phyloP scores from a whole-genome alignment of 2,329 filamentous ascomycete species.

The Cladosporium sp. region DNA sequence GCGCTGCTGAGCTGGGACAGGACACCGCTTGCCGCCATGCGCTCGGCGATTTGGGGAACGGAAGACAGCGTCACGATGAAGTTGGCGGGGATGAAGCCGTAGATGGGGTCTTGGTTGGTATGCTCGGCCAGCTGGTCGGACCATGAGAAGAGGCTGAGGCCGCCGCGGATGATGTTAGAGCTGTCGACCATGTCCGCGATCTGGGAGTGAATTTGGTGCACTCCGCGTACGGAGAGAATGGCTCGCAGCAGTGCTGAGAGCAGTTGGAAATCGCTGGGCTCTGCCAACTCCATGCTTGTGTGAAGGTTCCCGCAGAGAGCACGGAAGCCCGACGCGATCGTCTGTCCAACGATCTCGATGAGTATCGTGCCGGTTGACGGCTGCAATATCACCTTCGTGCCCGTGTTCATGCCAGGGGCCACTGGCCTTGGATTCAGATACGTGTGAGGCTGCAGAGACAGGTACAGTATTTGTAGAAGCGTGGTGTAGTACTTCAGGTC shows the following conservation, averaged over 20 bases:
- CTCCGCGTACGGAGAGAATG: constrained; percentile 68
- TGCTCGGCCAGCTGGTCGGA: constrained; percentile 74
- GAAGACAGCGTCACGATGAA: constrained; percentile 85
- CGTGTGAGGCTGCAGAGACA: constrained; percentile 63
- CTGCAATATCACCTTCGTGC: constrained; percentile 12
- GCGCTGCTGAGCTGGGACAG: constrained; percentile 73
- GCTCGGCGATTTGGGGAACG: constrained; percentile 74
- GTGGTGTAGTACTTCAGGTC: constrained; percentile 71
- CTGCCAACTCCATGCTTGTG: constrained; percentile 34
- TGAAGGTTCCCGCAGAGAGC: constrained; percentile 77
- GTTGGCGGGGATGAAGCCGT: constrained; percentile 83
- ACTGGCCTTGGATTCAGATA: constrained; percentile 14
- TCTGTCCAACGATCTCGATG: constrained; percentile 70
- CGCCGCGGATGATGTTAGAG: constrained; percentile 68
- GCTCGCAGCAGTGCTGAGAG: constrained; percentile 84
- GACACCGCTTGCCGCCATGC: constrained; percentile 80
- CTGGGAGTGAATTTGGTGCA: constrained; percentile 49
- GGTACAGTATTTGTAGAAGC: constrained; percentile 76
- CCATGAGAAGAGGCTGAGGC: constrained; percentile 88
- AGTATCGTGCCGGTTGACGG: constrained; percentile 47
- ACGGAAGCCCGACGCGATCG: constrained; percentile 77
- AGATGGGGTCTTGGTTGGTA: constrained; percentile 71
- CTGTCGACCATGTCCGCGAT: constrained; percentile 47
- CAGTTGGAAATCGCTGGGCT: constrained; percentile 75
- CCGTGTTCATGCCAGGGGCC: neutral